Evolutionary conservation across 1,139 yeast species (phyloP), one percentile per base, ranked within the genome.

Genomic region (Zygosaccharomyces pseudobailii): DNA sequence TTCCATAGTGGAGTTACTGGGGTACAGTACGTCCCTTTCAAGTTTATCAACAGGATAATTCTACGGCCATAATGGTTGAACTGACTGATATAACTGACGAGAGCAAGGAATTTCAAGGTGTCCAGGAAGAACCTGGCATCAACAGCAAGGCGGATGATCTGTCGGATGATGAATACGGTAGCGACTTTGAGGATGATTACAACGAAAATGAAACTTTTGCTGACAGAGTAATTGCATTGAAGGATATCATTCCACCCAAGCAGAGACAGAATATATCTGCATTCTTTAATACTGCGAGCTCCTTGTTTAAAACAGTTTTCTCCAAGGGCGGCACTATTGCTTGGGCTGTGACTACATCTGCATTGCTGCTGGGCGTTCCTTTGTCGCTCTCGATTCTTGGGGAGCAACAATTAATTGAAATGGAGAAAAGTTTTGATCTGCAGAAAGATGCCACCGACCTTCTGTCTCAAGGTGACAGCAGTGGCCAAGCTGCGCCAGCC

Each of bases 371-470:
- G 62, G 97, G 97, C 65, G 96, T 89, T 47, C 98, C 98, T 54
- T 76, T 88, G 59, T 84, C 96, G 6, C 75, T 92, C 64, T 87
- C 96, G 46, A 86, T 90, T 58, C 77, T 90, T 62, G 82, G 90
- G 53, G 98, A 90, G 74, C 92, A 89, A 63, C 97, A 90, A 73
- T 78, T 90, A 66, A 82, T 83, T 67, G 97, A 90, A 72, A 80
- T 88, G 85, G 97, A 90, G 74, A 87, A 87, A 74, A 95, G 88
- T 66, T 83, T 89, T 78, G 82, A 85, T 59, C 76, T 88, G 66
- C 90, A 85, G 67, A 89, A 86, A 70, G 84, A 87, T 52, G 87
- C 94, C 33, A 87, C 83, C 64, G 94, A 85, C 56, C 82, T 87
- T 43, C 74, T 87, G 62, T 89, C 94, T 45, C 85, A 90, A 54